Percentiles rank a stretch among this genome's conserved stretches.
Conservation (phyloP, 352 stramenopile species). For the Pythium coloratum region DNA sequence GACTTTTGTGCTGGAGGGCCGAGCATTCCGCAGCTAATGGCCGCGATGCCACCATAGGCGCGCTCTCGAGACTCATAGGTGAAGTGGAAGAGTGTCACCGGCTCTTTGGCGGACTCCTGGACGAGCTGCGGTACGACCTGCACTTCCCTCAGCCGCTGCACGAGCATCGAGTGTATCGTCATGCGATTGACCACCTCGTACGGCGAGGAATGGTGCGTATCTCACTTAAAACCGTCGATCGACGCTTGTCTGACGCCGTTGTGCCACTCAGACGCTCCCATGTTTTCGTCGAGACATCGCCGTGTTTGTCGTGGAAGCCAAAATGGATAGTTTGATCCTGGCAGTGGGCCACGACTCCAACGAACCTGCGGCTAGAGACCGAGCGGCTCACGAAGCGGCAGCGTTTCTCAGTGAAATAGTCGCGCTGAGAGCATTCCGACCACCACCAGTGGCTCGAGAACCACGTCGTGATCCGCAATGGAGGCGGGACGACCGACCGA, state of each 20-base stretch:
- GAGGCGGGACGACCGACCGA: neutral
- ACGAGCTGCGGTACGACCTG: conserved; percentile 44
- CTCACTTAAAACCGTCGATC: too few species aligned
- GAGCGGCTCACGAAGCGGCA: conserved; percentile 5
- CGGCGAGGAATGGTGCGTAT: conserved; percentile 17
- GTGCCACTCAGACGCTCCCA: neutral
- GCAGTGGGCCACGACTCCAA: conserved; percentile 2
- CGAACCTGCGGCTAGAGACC: conserved; percentile 1
- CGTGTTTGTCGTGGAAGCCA: neutral
- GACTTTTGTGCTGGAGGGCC: conserved; percentile 20
- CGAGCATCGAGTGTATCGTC: conserved; percentile 11
- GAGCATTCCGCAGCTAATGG: conserved; percentile 26
- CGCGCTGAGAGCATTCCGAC: conserved; percentile 13
- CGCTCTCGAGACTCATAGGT: conserved; percentile 37
- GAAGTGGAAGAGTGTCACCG: conserved; percentile 41
- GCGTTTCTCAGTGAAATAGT: conserved; percentile 26
- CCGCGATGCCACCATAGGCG: conserved; percentile 51
- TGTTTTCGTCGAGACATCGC: neutral
- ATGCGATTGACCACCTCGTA: conserved; percentile 18
- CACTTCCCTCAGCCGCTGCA: conserved; percentile 28
- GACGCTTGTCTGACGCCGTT: neutral
- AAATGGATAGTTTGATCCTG: conserved; percentile 12
- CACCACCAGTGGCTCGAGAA: neutral
- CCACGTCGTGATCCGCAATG: neutral
- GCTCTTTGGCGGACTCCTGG: conserved; percentile 46